A percentile compares a stretch with the other conserved stretches of the same genome.
Evolutionary conservation across 1,139 yeast genomes (phyloP).

Genomic region (Lodderomyces margitis): DNA sequence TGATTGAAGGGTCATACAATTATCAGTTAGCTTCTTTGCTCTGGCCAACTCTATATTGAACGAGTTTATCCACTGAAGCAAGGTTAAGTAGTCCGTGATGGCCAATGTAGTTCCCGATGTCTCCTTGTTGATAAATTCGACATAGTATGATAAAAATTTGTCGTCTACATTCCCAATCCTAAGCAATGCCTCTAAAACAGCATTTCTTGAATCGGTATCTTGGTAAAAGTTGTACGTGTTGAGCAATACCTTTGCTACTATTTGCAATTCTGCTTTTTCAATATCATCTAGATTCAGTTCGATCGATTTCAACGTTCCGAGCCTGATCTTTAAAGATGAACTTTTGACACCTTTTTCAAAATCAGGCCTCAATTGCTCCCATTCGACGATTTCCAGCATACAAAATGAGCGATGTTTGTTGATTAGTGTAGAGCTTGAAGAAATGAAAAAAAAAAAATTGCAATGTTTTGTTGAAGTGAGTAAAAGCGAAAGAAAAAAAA

Average conservation of each 20-base stretch:
- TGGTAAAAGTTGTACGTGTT: conserved; percentile 50
- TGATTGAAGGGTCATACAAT: conserved; percentile 22
- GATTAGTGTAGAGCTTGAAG: not conserved
- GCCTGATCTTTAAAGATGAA: conserved; percentile 35
- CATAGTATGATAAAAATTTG: conserved; percentile 30
- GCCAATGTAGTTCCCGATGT: conserved; percentile 42
- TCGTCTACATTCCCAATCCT: conserved; percentile 30
- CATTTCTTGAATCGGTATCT: conserved; percentile 46
- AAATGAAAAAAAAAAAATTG: conserved; percentile 9
- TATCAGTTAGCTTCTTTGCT: conserved; percentile 12
- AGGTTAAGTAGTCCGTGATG: conserved; percentile 51
- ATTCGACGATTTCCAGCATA: conserved; percentile 9
- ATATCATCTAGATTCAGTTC: conserved; percentile 17
- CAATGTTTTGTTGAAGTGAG: conserved; percentile 4
- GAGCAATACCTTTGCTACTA: conserved; percentile 30
- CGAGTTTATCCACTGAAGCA: conserved; percentile 55
- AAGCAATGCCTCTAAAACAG: conserved; percentile 36
- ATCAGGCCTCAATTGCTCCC: conserved; percentile 16
- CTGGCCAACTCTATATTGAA: conserved; percentile 24
- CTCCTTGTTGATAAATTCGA: conserved; percentile 37
- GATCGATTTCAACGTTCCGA: conserved; percentile 26
- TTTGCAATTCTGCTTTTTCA: conserved; percentile 21
- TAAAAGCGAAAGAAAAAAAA: not conserved
- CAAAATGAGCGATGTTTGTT: too few species aligned
- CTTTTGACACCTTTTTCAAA: conserved; percentile 26